These are phyloP conservation scores for Phytophthora constricta DNA, from an alignment of 352 stramenopile species.

Conservation along the genomic window DNA sequence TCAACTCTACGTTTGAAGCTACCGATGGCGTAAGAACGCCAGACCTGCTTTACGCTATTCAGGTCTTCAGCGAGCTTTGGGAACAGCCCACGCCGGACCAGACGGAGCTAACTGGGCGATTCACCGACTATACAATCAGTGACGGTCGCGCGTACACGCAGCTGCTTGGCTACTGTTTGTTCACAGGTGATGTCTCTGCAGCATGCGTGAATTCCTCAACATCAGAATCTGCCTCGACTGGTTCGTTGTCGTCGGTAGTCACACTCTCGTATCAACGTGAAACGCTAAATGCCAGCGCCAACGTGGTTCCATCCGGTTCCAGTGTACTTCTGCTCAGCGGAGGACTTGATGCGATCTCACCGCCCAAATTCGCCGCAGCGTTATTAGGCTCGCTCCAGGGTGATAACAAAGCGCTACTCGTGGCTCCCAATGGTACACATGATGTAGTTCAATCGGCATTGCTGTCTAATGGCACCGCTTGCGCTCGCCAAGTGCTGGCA, in stretches of 20 bases:
- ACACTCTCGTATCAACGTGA: slow-evolving; percentile 51
- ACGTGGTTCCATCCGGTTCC: slow-evolving; percentile 12
- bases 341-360: slow-evolving; percentile 50
- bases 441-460: slow-evolving; percentile 46
- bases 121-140: slow-evolving; percentile 56
- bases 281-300: slow-evolving; percentile 19
- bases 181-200: slow-evolving; percentile 48
- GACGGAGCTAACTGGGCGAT: slow-evolving; percentile 48
- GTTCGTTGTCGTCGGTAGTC: background rate
- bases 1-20: slow-evolving; percentile 31
- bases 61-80: slow-evolving; percentile 83
- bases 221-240: slow-evolving; percentile 1
- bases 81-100: slow-evolving; percentile 57
- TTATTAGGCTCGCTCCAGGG: slow-evolving; percentile 47
- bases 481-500: slow-evolving; percentile 56
- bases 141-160: slow-evolving; percentile 49
- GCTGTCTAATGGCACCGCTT: slow-evolving; percentile 47
- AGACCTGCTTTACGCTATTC: slow-evolving; percentile 62
- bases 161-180: slow-evolving; percentile 67
- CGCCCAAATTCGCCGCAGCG: slow-evolving; percentile 48
- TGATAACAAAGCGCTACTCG: slow-evolving; percentile 54
- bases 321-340: slow-evolving; percentile 67
- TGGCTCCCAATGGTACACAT: slow-evolving; percentile 46
- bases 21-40: slow-evolving; percentile 18
- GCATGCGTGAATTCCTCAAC: slow-evolving; percentile 37